Evolutionary conservation across 352 stramenopile genomes (phyloP), one percentile per base, ranked within the genome.

Genomic region (Phytophthora lateralis): DNA sequence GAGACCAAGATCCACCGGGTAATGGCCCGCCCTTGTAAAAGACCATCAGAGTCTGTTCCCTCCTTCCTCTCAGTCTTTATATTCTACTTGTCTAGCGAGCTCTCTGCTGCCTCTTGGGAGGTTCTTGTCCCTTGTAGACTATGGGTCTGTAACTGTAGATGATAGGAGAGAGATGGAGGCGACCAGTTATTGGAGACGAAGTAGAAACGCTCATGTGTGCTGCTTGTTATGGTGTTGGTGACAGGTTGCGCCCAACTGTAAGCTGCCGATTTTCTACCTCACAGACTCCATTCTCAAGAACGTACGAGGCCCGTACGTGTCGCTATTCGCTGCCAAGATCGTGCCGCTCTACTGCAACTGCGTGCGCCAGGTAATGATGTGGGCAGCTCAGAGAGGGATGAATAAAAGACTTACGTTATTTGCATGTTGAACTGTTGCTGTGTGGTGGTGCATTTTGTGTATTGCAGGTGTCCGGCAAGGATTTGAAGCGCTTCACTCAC

Each of bases 201-300:
- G 4, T 30, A 30, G 4, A 30, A 4, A 30, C 6, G 26, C 26
- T 30, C 26, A 30, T 30, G 26, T 30, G 21, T 24, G 21, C 21
- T 24, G 26, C 26, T 30, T 30, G 26, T 30, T 30, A 9, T 30
- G 26, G 0, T 30, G 26, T 2, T 37, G 12, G 39, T 14, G 27
- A 26, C 55, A 93, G 81, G 85, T 85, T 1, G 72, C 78, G 11
- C 78, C 87, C 3, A 85, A 91, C 39, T 95, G 83, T 73, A 95
- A 95, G 66, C 70, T 96, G n/a, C 84, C 89, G 20, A 93, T 95
- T 55, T 92, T 96, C 59, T 96, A 96, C 66, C 66, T 96, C 18
- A 96, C 87, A 9, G 89, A 96, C 63, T 96, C 89, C 11, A 96
- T 96, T 57, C 72, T 96, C 32, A 96, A 95, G 76, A 96, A 96